phyloP scores from a whole-genome alignment of 2,329 filamentous ascomycete genomes.

The Parascedosporium putredinis region DNA sequence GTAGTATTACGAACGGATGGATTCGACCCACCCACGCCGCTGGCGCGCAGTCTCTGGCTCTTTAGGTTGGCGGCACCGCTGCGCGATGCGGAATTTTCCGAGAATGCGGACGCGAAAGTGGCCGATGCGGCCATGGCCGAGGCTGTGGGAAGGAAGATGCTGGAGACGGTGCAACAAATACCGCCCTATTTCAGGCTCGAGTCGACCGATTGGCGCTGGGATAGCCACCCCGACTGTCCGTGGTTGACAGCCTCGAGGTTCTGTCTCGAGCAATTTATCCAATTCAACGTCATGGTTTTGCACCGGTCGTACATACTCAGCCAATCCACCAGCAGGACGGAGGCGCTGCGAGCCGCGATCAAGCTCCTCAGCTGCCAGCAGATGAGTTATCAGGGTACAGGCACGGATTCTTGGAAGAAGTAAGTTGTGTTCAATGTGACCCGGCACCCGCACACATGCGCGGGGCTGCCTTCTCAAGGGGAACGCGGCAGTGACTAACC shows the following conservation, averaged over 20 bases:
- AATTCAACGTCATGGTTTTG: constrained; percentile 48
- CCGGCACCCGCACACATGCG: no score
- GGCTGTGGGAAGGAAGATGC: constrained; percentile 38
- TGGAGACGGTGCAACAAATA: constrained; percentile 34
- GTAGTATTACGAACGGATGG: constrained; percentile 35
- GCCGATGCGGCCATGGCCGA: constrained; percentile 45
- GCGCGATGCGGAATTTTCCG: constrained; percentile 42
- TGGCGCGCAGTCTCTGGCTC: constrained; percentile 43
- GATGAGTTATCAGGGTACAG: constrained; percentile 35
- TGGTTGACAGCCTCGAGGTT: constrained; percentile 40
- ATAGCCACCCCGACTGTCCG: constrained; percentile 37
- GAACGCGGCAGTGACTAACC: neutral
- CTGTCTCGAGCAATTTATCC: constrained; percentile 35
- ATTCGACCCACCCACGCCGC: constrained; percentile 42
- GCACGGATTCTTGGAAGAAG: constrained; percentile 37
- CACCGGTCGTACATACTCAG: constrained; percentile 55
- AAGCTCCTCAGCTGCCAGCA: constrained; percentile 45
- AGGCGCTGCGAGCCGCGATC: constrained; percentile 45
- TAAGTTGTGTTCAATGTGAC: no score
- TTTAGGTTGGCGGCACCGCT: constrained; percentile 37
- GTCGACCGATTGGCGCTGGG: constrained; percentile 48
- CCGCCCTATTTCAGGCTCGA: constrained; percentile 43
- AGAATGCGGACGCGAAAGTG: constrained; percentile 44
- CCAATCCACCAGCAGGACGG: constrained; percentile 38
- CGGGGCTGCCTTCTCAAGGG: no score